Percentiles rank a stretch among this genome's conserved stretches.
phyloP scores from a whole-genome alignment of 257 asterid genomes.

The Petrea volubilis region DNA sequence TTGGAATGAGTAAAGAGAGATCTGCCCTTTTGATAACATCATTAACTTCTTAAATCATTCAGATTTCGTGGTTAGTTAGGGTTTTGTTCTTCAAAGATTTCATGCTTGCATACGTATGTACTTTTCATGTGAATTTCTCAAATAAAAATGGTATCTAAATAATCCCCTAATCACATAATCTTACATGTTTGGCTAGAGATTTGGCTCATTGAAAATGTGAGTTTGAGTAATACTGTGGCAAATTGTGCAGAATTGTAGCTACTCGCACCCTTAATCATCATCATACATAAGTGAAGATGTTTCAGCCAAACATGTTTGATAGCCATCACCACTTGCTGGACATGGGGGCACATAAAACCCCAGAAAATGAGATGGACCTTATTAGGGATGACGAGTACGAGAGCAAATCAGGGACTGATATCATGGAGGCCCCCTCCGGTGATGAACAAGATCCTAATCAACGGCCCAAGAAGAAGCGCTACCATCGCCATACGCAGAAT shows the following conservation, averaged over 20 bases:
- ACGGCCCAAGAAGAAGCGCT: slow-evolving; percentile 71
- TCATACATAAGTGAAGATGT: slow-evolving; percentile 37
- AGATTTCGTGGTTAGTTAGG: not conserved
- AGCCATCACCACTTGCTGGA: slow-evolving; percentile 64
- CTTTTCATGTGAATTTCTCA: not conserved
- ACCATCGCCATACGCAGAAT: slow-evolving; percentile 74
- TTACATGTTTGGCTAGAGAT: not conserved
- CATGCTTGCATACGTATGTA: no score
- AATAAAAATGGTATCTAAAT: not conserved
- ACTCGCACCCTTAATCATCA: not conserved
- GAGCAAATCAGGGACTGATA: slow-evolving; percentile 65
- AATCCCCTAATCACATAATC: not conserved
- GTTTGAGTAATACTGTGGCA: slow-evolving; percentile 3
- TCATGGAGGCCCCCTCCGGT: slow-evolving; percentile 62
- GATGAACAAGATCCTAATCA: slow-evolving; percentile 73
- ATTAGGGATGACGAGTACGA: slow-evolving; percentile 64
- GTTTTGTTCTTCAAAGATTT: not conserved
- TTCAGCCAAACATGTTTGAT: slow-evolving; percentile 69
- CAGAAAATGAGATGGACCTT: slow-evolving; percentile 55
- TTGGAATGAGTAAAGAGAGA: slow-evolving; percentile 13
- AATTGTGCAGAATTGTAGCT: slow-evolving; percentile 20
- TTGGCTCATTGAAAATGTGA: not conserved
- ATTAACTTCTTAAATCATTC: slow-evolving; percentile 21
- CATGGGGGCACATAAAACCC: slow-evolving; percentile 50
- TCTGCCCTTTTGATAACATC: slow-evolving; percentile 12